These are phyloP conservation scores for Chamaecrista fasciculata DNA, from an alignment of 306 rosid species.

Conservation along the genomic window DNA sequence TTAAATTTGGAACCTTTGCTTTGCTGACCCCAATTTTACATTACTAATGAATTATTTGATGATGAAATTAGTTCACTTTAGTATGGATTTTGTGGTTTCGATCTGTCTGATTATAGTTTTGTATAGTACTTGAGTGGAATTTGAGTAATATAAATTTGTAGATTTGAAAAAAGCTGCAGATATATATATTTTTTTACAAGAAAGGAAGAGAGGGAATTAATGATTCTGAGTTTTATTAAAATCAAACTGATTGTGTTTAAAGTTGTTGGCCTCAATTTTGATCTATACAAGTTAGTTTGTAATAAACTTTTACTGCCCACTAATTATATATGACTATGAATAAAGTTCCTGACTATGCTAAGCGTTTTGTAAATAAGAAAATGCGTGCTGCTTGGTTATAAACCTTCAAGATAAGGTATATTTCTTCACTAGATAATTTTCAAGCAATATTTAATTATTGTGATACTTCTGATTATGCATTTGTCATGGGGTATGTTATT, in stretches of 20 bases:
- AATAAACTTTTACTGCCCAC: conserved; percentile 93
- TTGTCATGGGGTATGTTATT: not conserved
- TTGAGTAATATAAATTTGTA: too few species aligned
- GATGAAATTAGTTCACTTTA: too few species aligned
- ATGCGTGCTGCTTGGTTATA: conserved; percentile 98
- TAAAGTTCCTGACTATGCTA: conserved; percentile 97
- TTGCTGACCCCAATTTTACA: too few species aligned
- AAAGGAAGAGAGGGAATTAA: conserved; percentile 89
- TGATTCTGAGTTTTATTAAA: too few species aligned
- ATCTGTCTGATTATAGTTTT: too few species aligned
- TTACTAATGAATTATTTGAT: too few species aligned
- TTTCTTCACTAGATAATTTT: not conserved
- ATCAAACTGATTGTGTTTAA: too few species aligned
- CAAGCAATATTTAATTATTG: not conserved
- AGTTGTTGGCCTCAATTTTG: too few species aligned
- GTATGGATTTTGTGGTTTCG: too few species aligned
- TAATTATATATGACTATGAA: conserved; percentile 93
- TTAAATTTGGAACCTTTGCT: too few species aligned
- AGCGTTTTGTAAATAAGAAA: conserved; percentile 90
- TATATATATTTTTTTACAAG: conserved; percentile 84
- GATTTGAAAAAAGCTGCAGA: too few species aligned
- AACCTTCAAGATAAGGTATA: conserved; percentile 78
- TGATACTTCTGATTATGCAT: not conserved
- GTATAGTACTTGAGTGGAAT: conserved; percentile 92
- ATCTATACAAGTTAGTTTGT: too few species aligned